phyloP scores from a whole-genome alignment of 2,329 filamentous ascomycete genomes.

The Apiospora marii region DNA sequence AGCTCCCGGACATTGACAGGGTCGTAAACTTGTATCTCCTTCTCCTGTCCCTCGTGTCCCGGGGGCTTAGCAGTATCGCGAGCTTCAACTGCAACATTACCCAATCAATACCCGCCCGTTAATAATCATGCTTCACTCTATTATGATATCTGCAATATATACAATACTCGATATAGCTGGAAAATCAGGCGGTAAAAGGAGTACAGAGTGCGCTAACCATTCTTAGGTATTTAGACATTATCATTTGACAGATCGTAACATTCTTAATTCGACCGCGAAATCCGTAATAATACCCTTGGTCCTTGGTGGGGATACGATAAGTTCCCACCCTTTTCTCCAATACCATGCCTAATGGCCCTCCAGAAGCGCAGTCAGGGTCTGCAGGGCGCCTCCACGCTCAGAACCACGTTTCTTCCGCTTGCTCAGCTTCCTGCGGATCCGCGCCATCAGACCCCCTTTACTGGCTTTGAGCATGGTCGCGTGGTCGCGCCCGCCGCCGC shows the following conservation, averaged over 20 bases:
- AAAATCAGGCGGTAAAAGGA: neutral
- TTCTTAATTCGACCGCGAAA: neutral
- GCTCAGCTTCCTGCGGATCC: constrained; percentile 20
- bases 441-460: constrained; percentile 5
- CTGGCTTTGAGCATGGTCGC: constrained; percentile 12
- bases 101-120: neutral
- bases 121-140: neutral
- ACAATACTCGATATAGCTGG: neutral
- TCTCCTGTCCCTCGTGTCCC: neutral
- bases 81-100: constrained; percentile 6
- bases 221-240: constrained; percentile 11
- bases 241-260: constrained; percentile 4
- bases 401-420: constrained; percentile 9
- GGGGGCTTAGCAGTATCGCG: neutral
- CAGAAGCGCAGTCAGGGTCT: constrained; percentile 19
- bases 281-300: constrained; percentile 5
- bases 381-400: neutral
- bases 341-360: neutral
- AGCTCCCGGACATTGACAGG: neutral
- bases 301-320: neutral
- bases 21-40: neutral
- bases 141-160: neutral
- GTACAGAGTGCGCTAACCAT: neutral
- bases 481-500: constrained; percentile 19
- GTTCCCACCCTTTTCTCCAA: neutral